Percentiles rank a stretch among this genome's conserved stretches.
Conservation (phyloP, 2,329 filamentous ascomycete genomes). For the Thermomyces lanuginosus region DNA sequence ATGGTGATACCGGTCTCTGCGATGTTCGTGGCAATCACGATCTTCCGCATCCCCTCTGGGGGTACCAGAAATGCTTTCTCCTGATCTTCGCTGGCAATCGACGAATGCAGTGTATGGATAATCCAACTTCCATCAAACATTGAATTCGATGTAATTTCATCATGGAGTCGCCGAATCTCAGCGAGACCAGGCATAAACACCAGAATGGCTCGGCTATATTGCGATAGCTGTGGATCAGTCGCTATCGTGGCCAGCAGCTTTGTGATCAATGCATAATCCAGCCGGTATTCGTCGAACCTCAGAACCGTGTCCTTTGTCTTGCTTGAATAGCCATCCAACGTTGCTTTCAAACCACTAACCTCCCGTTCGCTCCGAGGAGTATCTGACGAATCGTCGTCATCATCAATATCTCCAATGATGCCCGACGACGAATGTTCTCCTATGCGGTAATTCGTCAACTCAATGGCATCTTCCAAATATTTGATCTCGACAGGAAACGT, state of each 20-base stretch:
- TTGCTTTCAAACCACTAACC: constrained; percentile 43
- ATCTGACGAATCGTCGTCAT: constrained; percentile 29
- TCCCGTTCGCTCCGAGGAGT: constrained; percentile 34
- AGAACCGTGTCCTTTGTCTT: constrained; percentile 59
- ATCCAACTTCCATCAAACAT: constrained; percentile 64
- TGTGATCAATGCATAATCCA: constrained; percentile 75
- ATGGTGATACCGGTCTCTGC: constrained; percentile 98
- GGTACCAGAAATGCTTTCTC: constrained; percentile 82
- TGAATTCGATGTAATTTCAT: constrained; percentile 62
- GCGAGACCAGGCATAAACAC: constrained; percentile 89
- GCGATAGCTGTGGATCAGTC: constrained; percentile 44
- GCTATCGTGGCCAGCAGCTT: constrained; percentile 65
- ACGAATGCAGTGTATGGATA: constrained; percentile 80
- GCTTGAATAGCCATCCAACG: constrained; percentile 55
- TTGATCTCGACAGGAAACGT: constrained; percentile 82
- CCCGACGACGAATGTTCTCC: constrained; percentile 39
- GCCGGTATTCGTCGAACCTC: constrained; percentile 75
- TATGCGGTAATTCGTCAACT: constrained; percentile 60
- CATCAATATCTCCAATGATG: constrained; percentile 27
- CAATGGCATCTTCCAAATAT: constrained; percentile 84
- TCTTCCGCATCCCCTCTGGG: constrained; percentile 67
- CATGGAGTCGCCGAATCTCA: constrained; percentile 78
- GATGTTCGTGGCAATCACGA: constrained; percentile 94
- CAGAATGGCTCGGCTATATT: constrained; percentile 80
- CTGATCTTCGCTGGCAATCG: constrained; percentile 90